Percentiles rank a stretch among this genome's conserved stretches.
These are phyloP conservation scores for Aspergillus neotritici DNA, from an alignment of 2,329 filamentous ascomycete genomes.

Conservation along the genomic window DNA sequence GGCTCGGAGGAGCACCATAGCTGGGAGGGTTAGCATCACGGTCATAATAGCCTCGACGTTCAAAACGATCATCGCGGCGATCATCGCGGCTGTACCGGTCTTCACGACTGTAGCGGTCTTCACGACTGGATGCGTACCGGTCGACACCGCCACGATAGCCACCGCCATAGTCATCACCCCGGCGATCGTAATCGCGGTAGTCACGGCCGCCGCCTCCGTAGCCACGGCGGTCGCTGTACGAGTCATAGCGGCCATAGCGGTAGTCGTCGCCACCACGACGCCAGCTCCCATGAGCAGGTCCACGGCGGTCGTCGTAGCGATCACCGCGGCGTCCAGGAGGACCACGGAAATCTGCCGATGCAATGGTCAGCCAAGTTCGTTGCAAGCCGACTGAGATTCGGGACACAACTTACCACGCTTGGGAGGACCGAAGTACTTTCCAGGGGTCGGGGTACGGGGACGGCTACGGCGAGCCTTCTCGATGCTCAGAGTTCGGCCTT, in stretches of 20 bases:
- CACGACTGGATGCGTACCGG: constrained; percentile 39
- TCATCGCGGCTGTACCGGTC: constrained; percentile 41
- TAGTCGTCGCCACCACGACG: constrained; percentile 42
- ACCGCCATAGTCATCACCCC: constrained; percentile 37
- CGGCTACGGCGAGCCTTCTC: constrained; percentile 96
- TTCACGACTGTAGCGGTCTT: constrained; percentile 44
- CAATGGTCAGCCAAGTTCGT: constrained; percentile 1
- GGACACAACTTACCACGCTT: constrained; percentile 71
- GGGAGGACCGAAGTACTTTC: constrained; percentile 97
- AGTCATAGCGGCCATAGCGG: constrained; percentile 43
- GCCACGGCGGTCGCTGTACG: constrained; percentile 42
- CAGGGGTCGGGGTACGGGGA: constrained; percentile 91
- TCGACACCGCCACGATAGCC: constrained; percentile 40
- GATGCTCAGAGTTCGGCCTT: constrained; percentile 93
- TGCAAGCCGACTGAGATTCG: not conserved
- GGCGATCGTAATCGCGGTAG: constrained; percentile 45
- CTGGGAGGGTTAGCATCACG: constrained; percentile 48
- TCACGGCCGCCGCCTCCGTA: constrained; percentile 39
- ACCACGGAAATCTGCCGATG: constrained; percentile 37
- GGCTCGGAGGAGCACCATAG: constrained; percentile 34
- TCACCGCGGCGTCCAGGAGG: constrained; percentile 39
- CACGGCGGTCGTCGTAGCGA: constrained; percentile 51
- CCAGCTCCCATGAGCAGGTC: constrained; percentile 46
- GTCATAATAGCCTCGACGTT: constrained; percentile 49
- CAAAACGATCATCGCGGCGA: constrained; percentile 48